Conservation (phyloP, 108 stramenopile genomes). For the Schizochytrium sp. region DNA sequence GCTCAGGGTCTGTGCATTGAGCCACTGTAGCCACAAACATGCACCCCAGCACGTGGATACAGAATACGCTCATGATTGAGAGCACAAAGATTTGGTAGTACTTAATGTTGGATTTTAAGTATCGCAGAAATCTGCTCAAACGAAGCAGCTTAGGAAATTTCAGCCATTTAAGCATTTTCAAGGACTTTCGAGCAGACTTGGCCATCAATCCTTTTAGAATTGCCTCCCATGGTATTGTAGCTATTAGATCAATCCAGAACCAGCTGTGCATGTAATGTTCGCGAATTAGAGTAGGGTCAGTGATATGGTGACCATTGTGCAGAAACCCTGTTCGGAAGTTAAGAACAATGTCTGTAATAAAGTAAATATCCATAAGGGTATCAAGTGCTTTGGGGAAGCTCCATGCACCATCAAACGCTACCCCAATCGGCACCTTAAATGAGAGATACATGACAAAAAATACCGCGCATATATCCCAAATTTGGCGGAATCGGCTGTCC, state of each 20-base stretch:
- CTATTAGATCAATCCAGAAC: constrained; percentile 56
- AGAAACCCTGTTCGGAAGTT: constrained; percentile 43
- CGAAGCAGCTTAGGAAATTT: constrained; percentile 49
- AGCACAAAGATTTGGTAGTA: constrained; percentile 29
- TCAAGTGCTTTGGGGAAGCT: constrained; percentile 22
- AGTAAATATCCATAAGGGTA: constrained; percentile 39
- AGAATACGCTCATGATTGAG: neutral
- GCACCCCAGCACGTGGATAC: constrained; percentile 48
- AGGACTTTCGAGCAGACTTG: constrained; percentile 10
- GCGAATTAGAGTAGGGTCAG: constrained; percentile 42
- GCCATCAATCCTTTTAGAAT: neutral
- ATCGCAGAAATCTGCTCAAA: constrained; percentile 7
- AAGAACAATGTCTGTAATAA: constrained; percentile 29
- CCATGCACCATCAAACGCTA: constrained; percentile 53
- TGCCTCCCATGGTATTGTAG: neutral
- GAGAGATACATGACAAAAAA: constrained; percentile 57
- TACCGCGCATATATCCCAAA: constrained; percentile 18
- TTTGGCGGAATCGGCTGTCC: constrained; percentile 49
- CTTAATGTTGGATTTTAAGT: constrained; percentile 42
- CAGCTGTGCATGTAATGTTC: constrained; percentile 51
- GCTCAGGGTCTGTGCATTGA: constrained; percentile 26
- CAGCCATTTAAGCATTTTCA: constrained; percentile 58
- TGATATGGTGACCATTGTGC: constrained; percentile 28
- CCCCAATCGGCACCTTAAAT: constrained; percentile 38
- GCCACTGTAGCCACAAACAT: neutral